Evolutionary conservation across 441 rosid species (phyloP), one percentile per base, ranked within the genome.

Genomic region (Erysimum cheiri): DNA sequence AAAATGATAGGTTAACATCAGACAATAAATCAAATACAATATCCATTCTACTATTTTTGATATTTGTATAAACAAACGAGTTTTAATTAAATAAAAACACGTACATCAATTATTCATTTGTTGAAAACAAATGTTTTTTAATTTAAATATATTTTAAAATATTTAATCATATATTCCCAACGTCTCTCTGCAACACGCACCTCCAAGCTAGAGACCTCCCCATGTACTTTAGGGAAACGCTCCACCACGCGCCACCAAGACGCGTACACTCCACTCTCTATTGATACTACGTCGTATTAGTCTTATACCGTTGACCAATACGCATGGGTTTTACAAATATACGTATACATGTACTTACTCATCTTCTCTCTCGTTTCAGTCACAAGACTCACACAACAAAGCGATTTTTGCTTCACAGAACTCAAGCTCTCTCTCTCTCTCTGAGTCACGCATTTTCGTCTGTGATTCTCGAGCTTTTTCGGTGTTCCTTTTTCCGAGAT

Each of bases 111-210:
- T 6, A 40, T 41, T 53, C 11, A 19, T 36, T 39, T 22, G n/a
- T 37, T 12, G 13, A 39, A 39, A 24, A 1, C 19, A 37, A 47
- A 19, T 57, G 7, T 12, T 22, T 12, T 36, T 19, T 6, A 6
- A 11, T 61, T 46, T 14, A 8, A 8, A 4, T 39, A 4, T 4
- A n/a, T n/a, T 22, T 52, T 3, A 1, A 6, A 43, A 6, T 14
- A 2, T 6, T 36, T 28, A 60, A 46, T 55, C 60, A 75, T 75
- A 75, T 69, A 69, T 63, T 36, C 68, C 71, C 71, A 76, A 76
- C 79, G 79, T 76, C 79, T 76, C 79, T 76, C 79, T 70, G 75
- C 68, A 70, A 76, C 75, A 69, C 78, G 74, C 70, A 75, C 78
- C 78, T 39, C 78, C 78, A 69, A 61, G 73, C 78, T 59, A 59